phyloP scores from a whole-genome alignment of 495 filamentous ascomycete genomes.

The Xylaria nigripes region DNA sequence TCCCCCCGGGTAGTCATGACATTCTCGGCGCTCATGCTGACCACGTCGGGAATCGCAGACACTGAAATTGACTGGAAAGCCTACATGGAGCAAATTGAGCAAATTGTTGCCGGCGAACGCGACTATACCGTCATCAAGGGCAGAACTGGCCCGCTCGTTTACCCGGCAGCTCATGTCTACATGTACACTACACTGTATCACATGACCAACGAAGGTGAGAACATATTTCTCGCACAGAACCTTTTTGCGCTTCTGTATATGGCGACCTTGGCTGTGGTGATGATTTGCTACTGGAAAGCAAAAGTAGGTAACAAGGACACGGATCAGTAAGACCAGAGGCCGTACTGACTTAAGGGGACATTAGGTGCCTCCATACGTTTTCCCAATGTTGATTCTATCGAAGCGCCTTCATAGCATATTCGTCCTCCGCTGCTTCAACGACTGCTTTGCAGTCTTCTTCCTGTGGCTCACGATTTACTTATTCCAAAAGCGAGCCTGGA shows the following conservation, averaged over 20 bases:
- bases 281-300: conserved; percentile 72
- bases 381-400: conserved; percentile 79
- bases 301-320: conserved; percentile 37
- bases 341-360: conserved; percentile 4
- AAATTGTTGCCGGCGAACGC: conserved; percentile 73
- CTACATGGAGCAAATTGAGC: conserved; percentile 87
- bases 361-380: conserved; percentile 78
- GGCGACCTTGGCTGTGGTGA: conserved; percentile 60
- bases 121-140: conserved; percentile 83
- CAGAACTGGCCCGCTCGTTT: conserved; percentile 86
- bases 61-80: conserved; percentile 97
- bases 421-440: conserved; percentile 89
- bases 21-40: not conserved
- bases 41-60: conserved; percentile 44
- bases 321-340: not conserved
- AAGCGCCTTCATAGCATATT: conserved; percentile 93
- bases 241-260: conserved; percentile 76
- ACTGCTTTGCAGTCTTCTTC: conserved; percentile 74
- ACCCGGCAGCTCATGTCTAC: conserved; percentile 89
- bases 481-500: conserved; percentile 65
- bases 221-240: conserved; percentile 73
- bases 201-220: conserved; percentile 63
- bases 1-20: not conserved
- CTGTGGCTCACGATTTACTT: conserved; percentile 73
- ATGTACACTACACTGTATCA: conserved; percentile 74